phyloP scores from a whole-genome alignment of 1,284 basidiomycete genomes.

The Pascua sp. region DNA sequence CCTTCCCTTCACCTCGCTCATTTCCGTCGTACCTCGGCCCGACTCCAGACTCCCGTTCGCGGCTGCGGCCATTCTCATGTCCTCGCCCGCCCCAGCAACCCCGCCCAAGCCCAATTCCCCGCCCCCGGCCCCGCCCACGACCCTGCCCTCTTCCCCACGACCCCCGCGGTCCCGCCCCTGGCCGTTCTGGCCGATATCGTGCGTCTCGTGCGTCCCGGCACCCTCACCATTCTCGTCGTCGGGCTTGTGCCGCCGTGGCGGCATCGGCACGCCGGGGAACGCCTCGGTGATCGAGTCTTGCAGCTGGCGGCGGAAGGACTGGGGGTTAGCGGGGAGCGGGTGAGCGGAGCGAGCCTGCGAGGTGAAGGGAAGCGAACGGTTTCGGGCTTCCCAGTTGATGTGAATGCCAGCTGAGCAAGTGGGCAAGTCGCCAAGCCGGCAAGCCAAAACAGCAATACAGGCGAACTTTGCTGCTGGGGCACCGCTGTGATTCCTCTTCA shows the following conservation, averaged over 20 bases:
- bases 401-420: neutral
- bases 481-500: too few species aligned
- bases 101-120: neutral
- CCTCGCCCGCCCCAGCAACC: neutral
- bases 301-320: constrained; percentile 43
- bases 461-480: too few species aligned
- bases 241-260: constrained; percentile 35
- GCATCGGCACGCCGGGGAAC: constrained; percentile 38
- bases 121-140: neutral
- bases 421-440: too few species aligned
- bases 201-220: neutral
- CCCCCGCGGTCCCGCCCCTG: neutral
- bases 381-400: too few species aligned
- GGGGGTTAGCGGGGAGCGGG: neutral
- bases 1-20: too few species aligned
- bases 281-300: constrained; percentile 25
- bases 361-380: neutral
- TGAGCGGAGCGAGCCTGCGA: neutral
- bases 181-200: neutral
- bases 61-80: too few species aligned
- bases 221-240: constrained; percentile 4
- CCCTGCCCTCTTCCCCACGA: neutral
- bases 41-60: too few species aligned
- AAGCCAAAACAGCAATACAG: too few species aligned
- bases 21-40: too few species aligned